Conservation (phyloP, 2,329 filamentous ascomycete genomes). For the Pseudogymnoascus sp. region DNA sequence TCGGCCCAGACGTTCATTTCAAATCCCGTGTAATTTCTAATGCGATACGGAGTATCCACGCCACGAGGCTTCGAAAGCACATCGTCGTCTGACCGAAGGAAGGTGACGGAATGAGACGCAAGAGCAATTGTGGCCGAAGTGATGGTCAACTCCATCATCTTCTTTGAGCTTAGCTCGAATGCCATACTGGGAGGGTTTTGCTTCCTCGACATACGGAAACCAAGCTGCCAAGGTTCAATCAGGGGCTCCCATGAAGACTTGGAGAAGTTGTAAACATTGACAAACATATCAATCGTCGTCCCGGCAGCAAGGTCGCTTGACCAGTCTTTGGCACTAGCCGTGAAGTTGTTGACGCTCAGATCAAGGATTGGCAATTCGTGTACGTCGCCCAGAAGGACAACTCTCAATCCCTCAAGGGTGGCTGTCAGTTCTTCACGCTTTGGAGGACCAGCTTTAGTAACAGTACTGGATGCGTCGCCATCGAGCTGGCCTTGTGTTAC, state of each 20-base stretch:
- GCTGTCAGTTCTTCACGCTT: conserved; percentile 72
- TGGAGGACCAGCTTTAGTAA: conserved; percentile 42
- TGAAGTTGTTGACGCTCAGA: conserved; percentile 85
- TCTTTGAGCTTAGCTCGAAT: conserved; percentile 79
- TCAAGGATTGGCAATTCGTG: conserved; percentile 95
- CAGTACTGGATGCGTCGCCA: conserved; percentile 35
- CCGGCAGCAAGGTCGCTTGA: conserved; percentile 79
- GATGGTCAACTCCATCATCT: conserved; percentile 82
- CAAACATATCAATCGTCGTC: conserved; percentile 83
- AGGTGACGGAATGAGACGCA: conserved; percentile 85
- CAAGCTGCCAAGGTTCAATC: conserved; percentile 93
- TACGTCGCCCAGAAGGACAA: conserved; percentile 89
- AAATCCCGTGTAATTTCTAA: conserved; percentile 94
- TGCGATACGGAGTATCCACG: conserved; percentile 83
- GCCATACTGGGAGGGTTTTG: conserved; percentile 66
- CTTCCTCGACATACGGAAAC: conserved; percentile 77
- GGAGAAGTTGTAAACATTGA: conserved; percentile 98
- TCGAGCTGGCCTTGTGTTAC: conserved; percentile 14
- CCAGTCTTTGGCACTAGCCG: conserved; percentile 81
- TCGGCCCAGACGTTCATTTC: conserved; percentile 74
- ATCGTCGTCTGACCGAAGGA: conserved; percentile 80
- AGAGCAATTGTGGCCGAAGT: conserved; percentile 91
- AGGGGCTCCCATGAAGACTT: conserved; percentile 98
- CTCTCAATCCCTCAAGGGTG: conserved; percentile 75
- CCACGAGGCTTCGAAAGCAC: conserved; percentile 88